These are phyloP conservation scores for Rubia peregrina DNA, from an alignment of 305 asterid species.

Conservation along the genomic window DNA sequence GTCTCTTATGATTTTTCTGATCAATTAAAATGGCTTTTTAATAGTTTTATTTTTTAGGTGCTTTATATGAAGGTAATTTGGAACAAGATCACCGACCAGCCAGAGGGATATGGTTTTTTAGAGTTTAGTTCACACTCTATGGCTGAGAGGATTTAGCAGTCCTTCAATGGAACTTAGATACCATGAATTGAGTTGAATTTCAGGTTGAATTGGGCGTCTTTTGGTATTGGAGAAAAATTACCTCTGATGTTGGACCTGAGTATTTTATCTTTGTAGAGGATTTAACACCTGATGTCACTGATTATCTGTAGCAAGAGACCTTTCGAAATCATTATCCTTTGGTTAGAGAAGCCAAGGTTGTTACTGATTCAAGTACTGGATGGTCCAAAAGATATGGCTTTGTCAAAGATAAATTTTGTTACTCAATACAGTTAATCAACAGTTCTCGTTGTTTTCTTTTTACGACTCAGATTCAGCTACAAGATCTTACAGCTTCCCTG, in stretches of 20 bases:
- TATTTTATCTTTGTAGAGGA: conserved; percentile 96
- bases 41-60: conserved; percentile 41
- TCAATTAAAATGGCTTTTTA: conserved; percentile 10
- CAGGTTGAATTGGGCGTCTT: conserved; percentile 97
- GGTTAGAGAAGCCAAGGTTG: conserved; percentile 94
- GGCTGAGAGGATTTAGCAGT: conserved; percentile 74
- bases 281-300: conserved; percentile 95
- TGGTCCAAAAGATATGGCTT: conserved; percentile 93
- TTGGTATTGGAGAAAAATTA: conserved; percentile 80
- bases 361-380: conserved; percentile 87
- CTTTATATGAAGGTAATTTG: conserved; percentile 82
- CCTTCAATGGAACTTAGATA: conserved; percentile 84
- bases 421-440: no score
- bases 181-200: conserved; percentile 89
- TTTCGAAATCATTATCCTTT: conserved; percentile 74
- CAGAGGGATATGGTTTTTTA: conserved; percentile 93
- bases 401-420: no score
- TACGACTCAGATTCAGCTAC: conserved; percentile 30
- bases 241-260: conserved; percentile 74
- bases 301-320: conserved; percentile 86
- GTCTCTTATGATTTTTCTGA: not conserved
- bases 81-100: conserved; percentile 80
- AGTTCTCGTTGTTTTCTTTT: no score
- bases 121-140: conserved; percentile 73
- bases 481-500: conserved; percentile 10